Conservation (phyloP, 371 early-diverging fungal genomes). For the Actinomucor elegans region DNA sequence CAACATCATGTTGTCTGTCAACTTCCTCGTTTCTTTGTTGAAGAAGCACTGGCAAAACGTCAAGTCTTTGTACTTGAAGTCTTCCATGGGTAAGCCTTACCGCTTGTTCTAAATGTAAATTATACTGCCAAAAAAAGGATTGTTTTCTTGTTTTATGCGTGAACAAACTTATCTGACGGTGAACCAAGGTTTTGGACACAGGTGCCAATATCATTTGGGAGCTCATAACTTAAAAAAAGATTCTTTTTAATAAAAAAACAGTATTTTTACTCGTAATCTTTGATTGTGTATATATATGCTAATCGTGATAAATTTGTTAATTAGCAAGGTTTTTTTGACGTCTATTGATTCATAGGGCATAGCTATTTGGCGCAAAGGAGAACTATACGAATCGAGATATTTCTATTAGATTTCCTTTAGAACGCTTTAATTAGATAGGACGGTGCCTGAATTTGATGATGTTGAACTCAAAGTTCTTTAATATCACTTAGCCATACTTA, state of each 20-base stretch:
- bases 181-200: constrained; percentile 35
- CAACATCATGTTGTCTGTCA: constrained; percentile 98
- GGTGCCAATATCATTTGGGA: constrained; percentile 38
- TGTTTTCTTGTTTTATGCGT: constrained; percentile 7
- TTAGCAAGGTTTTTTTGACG: too few species aligned
- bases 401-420: too few species aligned
- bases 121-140: neutral
- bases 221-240: constrained; percentile 20
- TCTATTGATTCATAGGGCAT: too few species aligned
- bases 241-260: neutral
- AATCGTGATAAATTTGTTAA: too few species aligned
- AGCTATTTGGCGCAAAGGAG: too few species aligned
- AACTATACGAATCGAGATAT: too few species aligned
- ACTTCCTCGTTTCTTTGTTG: constrained; percentile 96
- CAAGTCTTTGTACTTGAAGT: constrained; percentile 98
- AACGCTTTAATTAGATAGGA: too few species aligned
- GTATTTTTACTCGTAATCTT: too few species aligned
- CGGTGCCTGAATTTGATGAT: too few species aligned
- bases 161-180: constrained; percentile 30
- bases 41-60: constrained; percentile 99
- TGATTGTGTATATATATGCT: too few species aligned
- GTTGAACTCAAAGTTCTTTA: too few species aligned
- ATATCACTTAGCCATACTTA: too few species aligned
- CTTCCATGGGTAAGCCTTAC: constrained; percentile 95
- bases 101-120: constrained; percentile 67